A percentile compares a stretch with the other conserved stretches of the same genome.
Conservation (phyloP, 1,139 yeast genomes). For the Kodamaea arcana region DNA sequence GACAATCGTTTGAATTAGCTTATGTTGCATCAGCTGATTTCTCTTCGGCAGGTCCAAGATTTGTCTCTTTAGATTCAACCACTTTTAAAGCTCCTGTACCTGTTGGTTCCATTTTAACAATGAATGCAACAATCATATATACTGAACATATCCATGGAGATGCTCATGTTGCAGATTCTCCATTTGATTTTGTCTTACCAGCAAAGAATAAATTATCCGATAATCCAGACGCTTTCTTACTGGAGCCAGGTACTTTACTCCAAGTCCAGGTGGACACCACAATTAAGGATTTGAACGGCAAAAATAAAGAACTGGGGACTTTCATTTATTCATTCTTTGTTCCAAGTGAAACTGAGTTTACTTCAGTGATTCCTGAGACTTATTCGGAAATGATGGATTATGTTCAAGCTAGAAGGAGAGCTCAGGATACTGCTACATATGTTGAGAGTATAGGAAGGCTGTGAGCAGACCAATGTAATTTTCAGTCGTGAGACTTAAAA, state of each 20-base stretch:
- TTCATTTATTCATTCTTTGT: slow-evolving; percentile 87
- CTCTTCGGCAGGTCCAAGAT: slow-evolving; percentile 77
- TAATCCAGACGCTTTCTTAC: slow-evolving; percentile 57
- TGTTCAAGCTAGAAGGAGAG: slow-evolving; percentile 86
- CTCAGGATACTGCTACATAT: slow-evolving; percentile 72
- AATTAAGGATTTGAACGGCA: slow-evolving; percentile 64
- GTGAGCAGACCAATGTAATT: too few species aligned
- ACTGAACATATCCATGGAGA: slow-evolving; percentile 62
- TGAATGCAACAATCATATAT: slow-evolving; percentile 78
- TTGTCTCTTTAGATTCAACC: slow-evolving; percentile 84
- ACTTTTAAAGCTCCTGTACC: slow-evolving; percentile 93
- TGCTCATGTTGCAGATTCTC: slow-evolving; percentile 27
- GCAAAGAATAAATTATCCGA: slow-evolving; percentile 52
- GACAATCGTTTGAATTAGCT: slow-evolving; percentile 90
- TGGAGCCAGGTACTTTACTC: slow-evolving; percentile 79
- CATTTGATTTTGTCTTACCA: slow-evolving; percentile 50
- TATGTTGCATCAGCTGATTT: slow-evolving; percentile 90
- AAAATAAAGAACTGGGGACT: slow-evolving; percentile 72
- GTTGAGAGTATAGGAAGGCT: slow-evolving; percentile 41
- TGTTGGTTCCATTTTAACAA: slow-evolving; percentile 81
- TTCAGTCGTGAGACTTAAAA: too few species aligned
- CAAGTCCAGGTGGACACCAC: slow-evolving; percentile 86
- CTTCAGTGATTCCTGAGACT: slow-evolving; percentile 79
- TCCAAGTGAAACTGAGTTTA: slow-evolving; percentile 51
- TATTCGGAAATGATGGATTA: slow-evolving; percentile 91